A percentile compares a stretch with the other conserved stretches of the same genome.
Evolutionary conservation across 352 stramenopile species (phyloP).

Genomic region (Phytophthora pistaciae): DNA sequence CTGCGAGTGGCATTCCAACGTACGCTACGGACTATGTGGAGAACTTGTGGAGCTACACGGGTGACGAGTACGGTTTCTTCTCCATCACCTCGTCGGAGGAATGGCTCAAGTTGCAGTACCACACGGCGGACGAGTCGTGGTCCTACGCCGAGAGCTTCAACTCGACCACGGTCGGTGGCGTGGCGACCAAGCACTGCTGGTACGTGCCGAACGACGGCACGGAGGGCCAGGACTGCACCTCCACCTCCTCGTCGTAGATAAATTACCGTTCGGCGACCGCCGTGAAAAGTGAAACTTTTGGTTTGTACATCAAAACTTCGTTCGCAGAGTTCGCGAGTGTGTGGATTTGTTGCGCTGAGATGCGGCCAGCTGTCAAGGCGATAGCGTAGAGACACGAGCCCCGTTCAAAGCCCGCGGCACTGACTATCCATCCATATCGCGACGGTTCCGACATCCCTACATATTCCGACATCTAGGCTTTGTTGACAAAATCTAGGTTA

Average conservation of each 20-base stretch:
- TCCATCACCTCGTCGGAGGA: conserved; percentile 57
- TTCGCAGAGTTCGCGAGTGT: not conserved
- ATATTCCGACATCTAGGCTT: no score
- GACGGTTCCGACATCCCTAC: no score
- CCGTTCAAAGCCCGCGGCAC: conserved; percentile 19
- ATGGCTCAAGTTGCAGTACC: conserved; percentile 76
- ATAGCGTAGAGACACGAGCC: conserved; percentile 23
- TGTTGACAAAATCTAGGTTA: no score
- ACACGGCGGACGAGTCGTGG: conserved; percentile 66
- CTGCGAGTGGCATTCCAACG: conserved; percentile 62
- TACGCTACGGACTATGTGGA: conserved; percentile 57
- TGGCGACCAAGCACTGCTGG: conserved; percentile 74
- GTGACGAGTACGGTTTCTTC: conserved; percentile 73
- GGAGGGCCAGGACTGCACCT: conserved; percentile 38
- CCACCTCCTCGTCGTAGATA: conserved; percentile 28
- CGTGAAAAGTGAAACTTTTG: not conserved
- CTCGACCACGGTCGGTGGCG: conserved; percentile 46
- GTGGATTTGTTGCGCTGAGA: conserved; percentile 5
- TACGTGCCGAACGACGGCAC: conserved; percentile 63
- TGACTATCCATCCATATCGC: conserved; percentile 19
- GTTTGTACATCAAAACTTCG: conserved; percentile 1
- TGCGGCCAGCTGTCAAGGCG: conserved; percentile 5
- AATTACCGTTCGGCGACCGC: not conserved
- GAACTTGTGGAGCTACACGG: conserved; percentile 64
- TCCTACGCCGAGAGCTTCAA: conserved; percentile 55